phyloP scores from a whole-genome alignment of 2,329 filamentous ascomycete genomes.

The Colletotrichum brevisporum region DNA sequence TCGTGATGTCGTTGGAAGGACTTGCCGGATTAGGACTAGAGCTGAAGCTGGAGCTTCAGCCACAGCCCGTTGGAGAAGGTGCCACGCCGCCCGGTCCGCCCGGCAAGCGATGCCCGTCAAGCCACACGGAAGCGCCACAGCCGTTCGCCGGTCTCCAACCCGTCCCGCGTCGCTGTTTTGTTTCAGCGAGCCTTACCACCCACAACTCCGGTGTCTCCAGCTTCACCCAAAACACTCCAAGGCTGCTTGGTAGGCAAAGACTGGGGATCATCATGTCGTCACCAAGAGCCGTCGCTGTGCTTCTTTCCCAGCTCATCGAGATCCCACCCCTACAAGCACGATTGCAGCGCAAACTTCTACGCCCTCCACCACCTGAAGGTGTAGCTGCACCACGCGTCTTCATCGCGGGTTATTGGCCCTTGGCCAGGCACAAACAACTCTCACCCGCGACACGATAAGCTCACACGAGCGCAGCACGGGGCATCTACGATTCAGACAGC shows the following conservation, averaged over 20 bases:
- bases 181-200: constrained; percentile 16
- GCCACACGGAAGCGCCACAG: constrained; percentile 17
- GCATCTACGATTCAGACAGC: constrained; percentile 10
- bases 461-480: constrained; percentile 19
- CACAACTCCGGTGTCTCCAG: neutral
- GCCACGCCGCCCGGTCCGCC: neutral
- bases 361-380: constrained; percentile 1
- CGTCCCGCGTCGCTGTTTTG: constrained; percentile 7
- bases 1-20: constrained; percentile 38
- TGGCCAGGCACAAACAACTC: neutral
- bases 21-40: constrained; percentile 39
- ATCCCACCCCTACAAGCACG: neutral
- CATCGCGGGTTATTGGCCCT: constrained; percentile 2
- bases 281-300: neutral
- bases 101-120: neutral
- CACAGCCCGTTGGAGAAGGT: constrained; percentile 8
- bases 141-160: neutral
- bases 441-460: constrained; percentile 23
- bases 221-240: constrained; percentile 21
- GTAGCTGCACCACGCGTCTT: neutral
- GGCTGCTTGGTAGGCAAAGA: neutral
- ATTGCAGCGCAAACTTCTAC: neutral
- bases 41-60: constrained; percentile 34
- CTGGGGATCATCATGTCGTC: neutral
- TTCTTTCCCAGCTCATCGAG: neutral